Evolutionary conservation across 2,329 filamentous ascomycete genomes (phyloP), one percentile per base, ranked within the genome.

Genomic region (Botrytis aclada): DNA sequence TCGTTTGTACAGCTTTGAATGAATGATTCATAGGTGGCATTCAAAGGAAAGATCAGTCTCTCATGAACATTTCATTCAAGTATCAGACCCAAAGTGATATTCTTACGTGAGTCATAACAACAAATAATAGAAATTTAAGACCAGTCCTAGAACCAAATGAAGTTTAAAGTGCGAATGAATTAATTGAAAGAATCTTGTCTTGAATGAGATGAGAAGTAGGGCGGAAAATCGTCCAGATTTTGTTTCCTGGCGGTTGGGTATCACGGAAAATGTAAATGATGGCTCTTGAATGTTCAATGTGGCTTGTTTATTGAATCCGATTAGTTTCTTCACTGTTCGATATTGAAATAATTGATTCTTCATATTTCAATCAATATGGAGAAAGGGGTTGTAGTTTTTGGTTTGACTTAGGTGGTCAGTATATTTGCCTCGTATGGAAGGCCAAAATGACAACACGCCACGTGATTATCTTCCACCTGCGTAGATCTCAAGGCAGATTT

Each of bases 401-500:
- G 18, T n/a, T 37, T 14, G 56, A 20, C 32, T 60, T 22, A 29
- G 18, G 32, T 34, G 56, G 56, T 60, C 29, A 60, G 9, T 34
- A 18, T 9, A 1, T n/a, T 3, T 62, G 60, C 60, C 60, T 62
- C 12, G 18, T 41, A 62, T 62, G 4, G 8, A 62, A 41, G 60
- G 34, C 60, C 12, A 39, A 25, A n/a, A n/a, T 16, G 8, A 9
- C 5, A n/a, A 7, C 25, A 25, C 8, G 2, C 2, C 61, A 66
- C 45, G 64, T 66, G 45, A 56, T 41, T 20, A 12, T 25, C 45
- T 29, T 41, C 29, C 34, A 39, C 10, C 65, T 34, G 64, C 45
- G 45, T 39, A 45, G 20, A 45, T 54, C 69, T 51, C 58, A 64
- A 70, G 69, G 69, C 69, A 70, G 60, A 70, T 39, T 37, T 61